Evolutionary conservation across 1,139 yeast species (phyloP), one percentile per base, ranked within the genome.

Genomic region (Kluyveromyces sp.): DNA sequence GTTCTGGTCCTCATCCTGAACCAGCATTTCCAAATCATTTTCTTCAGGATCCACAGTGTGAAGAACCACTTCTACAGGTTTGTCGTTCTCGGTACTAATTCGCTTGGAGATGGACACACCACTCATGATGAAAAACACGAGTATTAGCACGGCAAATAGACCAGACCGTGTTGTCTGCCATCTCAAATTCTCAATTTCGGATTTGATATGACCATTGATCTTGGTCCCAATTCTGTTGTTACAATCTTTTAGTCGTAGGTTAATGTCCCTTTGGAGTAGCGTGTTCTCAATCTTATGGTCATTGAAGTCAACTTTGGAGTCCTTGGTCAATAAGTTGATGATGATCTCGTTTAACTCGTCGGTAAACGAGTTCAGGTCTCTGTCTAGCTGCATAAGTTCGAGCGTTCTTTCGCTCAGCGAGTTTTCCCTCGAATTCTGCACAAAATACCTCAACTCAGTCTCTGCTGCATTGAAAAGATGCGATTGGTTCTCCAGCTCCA

Each of bases 121-220:
- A 43, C 73, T 69, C 56, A 78, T 62, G 13, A 77, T 66, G 19
- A 69, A 64, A 36, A 71, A 67, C 2, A 78, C 79, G 48, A 77
- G 44, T 1, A 61, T 56, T 1, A 65, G 48, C 22, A 68, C 61
- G 0, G 70, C 69, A 40, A 65, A 53, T 15, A 68, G 47, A 1
- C 97, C 96, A 64, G 94, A 78, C 46, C 96, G 72, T 3, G 96
- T 88, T 37, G 92, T 78, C 61, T 87, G 89, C 98, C 98, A 92
- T 56, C 97, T 71, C 50, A 89, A 71, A 48, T 82, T 78, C 63
- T 92, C 98, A 49, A 88, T 84, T 48, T 87, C 94, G 0, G 92
- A 81, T 59, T 87, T 78, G 64, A 88, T 75, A 16, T 85, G 92
- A 33, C 94, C 80, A 47, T 81, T 78, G 52, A 92, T 74, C 53